Percentiles rank a stretch among this genome's conserved stretches.
These are phyloP conservation scores for Gossypium thurberi DNA, from an alignment of 345 rosid species.

Conservation along the genomic window DNA sequence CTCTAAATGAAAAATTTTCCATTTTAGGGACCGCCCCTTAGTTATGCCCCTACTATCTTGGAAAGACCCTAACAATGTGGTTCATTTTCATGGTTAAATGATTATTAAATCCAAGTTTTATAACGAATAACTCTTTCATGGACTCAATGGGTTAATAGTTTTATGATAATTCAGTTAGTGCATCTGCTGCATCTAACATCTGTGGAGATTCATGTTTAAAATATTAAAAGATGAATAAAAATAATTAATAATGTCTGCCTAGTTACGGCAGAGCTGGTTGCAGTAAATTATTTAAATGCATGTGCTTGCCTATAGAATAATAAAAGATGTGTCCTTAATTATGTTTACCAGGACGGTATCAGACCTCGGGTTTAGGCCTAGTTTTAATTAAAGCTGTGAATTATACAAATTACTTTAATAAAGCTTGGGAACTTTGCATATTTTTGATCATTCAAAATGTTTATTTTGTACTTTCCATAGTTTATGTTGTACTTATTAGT, in stretches of 20 bases:
- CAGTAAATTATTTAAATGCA: background rate
- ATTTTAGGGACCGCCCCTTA: too few species aligned
- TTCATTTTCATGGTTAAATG: slow-evolving; percentile 4
- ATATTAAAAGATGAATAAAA: background rate
- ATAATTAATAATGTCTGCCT: background rate
- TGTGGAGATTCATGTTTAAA: background rate
- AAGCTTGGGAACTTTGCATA: background rate
- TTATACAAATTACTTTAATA: background rate
- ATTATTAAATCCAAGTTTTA: slow-evolving; percentile 3
- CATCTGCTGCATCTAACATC: too few species aligned
- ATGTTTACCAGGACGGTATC: background rate
- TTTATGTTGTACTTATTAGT: background rate
- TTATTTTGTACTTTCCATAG: background rate
- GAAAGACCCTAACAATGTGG: background rate
- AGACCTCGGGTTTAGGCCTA: background rate
- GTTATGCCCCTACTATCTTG: background rate
- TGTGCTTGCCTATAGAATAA: background rate
- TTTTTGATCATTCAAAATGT: background rate
- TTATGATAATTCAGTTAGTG: too few species aligned
- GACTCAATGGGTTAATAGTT: background rate
- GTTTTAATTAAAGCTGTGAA: background rate
- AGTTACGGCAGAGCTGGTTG: background rate
- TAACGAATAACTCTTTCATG: background rate
- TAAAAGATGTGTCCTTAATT: background rate
- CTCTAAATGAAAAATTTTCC: too few species aligned